These are phyloP conservation scores for Solanum chacoense DNA, from an alignment of 305 asterid genomes.

Conservation along the genomic window DNA sequence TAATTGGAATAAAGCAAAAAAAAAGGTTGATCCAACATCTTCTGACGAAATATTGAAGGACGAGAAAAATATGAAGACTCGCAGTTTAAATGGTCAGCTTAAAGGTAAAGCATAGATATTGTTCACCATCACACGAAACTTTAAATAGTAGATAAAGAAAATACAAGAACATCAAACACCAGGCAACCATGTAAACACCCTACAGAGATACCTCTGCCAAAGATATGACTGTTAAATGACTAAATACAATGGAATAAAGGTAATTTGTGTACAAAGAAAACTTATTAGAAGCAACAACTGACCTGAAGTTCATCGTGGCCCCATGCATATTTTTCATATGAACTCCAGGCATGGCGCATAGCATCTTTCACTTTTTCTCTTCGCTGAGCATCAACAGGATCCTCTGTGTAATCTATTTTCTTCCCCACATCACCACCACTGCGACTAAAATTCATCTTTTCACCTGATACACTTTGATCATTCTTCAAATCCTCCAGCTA, in stretches of 20 bases:
- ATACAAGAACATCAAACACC: neutral
- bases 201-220: neutral
- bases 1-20: neutral
- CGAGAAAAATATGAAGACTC: neutral
- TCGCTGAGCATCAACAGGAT: slow-evolving; percentile 48
- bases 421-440: slow-evolving; percentile 11
- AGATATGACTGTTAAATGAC: neutral
- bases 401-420: slow-evolving; percentile 32
- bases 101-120: neutral
- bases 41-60: neutral
- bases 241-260: neutral
- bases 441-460: slow-evolving; percentile 12
- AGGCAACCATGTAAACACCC: neutral
- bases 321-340: slow-evolving; percentile 97
- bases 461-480: slow-evolving; percentile 20
- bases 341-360: slow-evolving; percentile 94
- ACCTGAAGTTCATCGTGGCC: slow-evolving; percentile 99
- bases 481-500: slow-evolving; percentile 66
- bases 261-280: neutral
- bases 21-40: neutral
- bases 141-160: neutral
- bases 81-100: neutral
- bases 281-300: slow-evolving; percentile 3
- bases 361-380: slow-evolving; percentile 88
- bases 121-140: neutral